Evolutionary conservation across 1,284 basidiomycete genomes (phyloP).

Genomic region (Ganoderma lingzhi): DNA sequence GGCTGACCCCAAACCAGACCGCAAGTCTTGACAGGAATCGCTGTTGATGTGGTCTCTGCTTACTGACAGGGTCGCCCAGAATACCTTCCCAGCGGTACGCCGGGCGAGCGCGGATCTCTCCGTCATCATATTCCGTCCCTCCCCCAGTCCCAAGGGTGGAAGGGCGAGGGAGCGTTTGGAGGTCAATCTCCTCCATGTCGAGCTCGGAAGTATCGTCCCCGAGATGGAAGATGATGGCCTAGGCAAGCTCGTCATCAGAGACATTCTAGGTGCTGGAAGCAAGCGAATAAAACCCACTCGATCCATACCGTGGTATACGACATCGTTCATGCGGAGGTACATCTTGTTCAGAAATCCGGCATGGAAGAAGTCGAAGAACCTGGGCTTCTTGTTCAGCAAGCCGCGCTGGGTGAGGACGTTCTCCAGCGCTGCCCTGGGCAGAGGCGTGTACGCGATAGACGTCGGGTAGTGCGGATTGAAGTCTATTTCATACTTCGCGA

Average conservation of each 20-base stretch:
- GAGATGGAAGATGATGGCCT: conserved; percentile 71
- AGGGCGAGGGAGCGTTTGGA: conserved; percentile 55
- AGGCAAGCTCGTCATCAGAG: conserved; percentile 16
- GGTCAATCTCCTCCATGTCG: conserved; percentile 68
- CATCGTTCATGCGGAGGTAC: conserved; percentile 79
- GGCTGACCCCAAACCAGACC: conserved; percentile 73
- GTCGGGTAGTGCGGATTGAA: conserved; percentile 80
- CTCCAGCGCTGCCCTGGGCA: conserved; percentile 74
- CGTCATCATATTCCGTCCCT: conserved; percentile 77
- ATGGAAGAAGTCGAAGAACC: conserved; percentile 65
- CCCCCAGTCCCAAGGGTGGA: conserved; percentile 72
- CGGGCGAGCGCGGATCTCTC: conserved; percentile 64
- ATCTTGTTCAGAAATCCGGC: conserved; percentile 79
- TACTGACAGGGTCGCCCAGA: conserved; percentile 60
- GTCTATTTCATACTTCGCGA: conserved; percentile 59
- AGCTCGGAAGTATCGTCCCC: conserved; percentile 60
- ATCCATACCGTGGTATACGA: conserved; percentile 65
- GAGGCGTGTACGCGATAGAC: conserved; percentile 80
- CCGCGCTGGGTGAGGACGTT: conserved; percentile 71
- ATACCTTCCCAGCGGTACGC: conserved; percentile 78
- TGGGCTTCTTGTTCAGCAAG: conserved; percentile 57
- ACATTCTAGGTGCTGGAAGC: background rate
- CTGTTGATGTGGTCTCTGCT: conserved; percentile 43
- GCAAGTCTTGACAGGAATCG: conserved; percentile 61
- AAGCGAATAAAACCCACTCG: conserved; percentile 46